A percentile compares a stretch with the other conserved stretches of the same genome.
Evolutionary conservation across 345 rosid species (phyloP).

Genomic region (Camelina neglecta): DNA sequence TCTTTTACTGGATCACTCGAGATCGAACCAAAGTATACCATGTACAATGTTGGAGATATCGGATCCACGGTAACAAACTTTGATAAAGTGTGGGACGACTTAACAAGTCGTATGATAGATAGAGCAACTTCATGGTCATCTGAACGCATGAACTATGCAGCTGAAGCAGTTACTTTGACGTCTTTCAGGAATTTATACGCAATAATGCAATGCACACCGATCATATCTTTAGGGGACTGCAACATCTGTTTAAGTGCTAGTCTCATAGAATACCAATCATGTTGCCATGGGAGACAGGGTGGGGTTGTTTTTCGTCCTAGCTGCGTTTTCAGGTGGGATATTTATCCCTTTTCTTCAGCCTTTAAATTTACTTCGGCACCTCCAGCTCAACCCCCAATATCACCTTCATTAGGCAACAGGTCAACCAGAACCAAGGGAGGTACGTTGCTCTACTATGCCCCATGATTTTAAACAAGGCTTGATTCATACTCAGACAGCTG

Average conservation of each 20-base stretch:
- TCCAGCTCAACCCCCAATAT: not conserved
- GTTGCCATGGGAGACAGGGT: slow-evolving; percentile 14
- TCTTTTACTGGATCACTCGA: slow-evolving; percentile 5
- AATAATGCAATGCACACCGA: slow-evolving; percentile 15
- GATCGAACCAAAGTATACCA: not conserved
- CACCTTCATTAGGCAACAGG: not conserved
- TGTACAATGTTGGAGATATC: not conserved
- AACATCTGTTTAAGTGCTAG: not conserved
- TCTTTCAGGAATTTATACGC: not conserved
- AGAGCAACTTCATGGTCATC: not conserved
- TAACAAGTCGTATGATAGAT: not conserved
- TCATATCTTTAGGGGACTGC: not conserved
- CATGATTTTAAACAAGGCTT: not conserved
- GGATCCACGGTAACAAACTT: not conserved
- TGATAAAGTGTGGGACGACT: not conserved
- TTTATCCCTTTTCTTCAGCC: slow-evolving; percentile 17
- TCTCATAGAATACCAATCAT: not conserved
- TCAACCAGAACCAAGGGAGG: no score
- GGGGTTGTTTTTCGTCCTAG: not conserved
- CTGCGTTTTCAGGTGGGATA: slow-evolving; percentile 24
- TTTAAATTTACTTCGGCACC: not conserved
- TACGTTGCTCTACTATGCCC: no score
- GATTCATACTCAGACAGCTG: not conserved
- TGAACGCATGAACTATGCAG: not conserved
- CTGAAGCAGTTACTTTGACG: not conserved